Base-by-base conservation (phyloP, 192 early-diverging fungal genomes). In the Coemansia sp. region DNA sequence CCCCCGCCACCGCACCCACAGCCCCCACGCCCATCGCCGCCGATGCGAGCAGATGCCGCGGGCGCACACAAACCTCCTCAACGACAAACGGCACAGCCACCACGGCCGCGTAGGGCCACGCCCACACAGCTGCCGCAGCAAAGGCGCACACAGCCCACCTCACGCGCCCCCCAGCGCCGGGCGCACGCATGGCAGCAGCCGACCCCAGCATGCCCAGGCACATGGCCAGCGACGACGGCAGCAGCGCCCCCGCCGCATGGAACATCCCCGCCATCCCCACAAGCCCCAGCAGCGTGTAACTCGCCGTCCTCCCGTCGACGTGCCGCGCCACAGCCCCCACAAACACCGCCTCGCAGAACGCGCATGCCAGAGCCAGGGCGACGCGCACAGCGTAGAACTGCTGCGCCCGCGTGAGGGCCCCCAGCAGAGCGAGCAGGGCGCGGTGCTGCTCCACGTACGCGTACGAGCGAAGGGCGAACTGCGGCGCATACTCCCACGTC, bases 181-280 rank as follows among this genome's bases (percentile, higher is more conserved):
- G 88, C 9, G 85, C 78, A 7, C 69, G 57, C 27, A 99, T 84
- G 14, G 86, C 87, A 9, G 85, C 75, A 3, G 93, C 88, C 42
- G 89, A 88, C 2, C 93, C 94, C 37, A 96, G 66, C 64, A 89
- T 90, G 7, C 87, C 83, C n/a, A 86, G 73, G 66, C 88, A 90
- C 97, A 98, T 99, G 48, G 94, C 89, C 84, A 97, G 97, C 27
- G 93, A 87, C 11, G 95, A 95, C 0, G 97, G 97, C 35, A 99
- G 79, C 72, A 88, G 89, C 33, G 95, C 94, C 81, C 66, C 85
- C 0, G 91, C 86, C 9, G 94, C 78, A 60, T 93, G 92, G 73
- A 89, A 96, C 89, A 98, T 90, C 33, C 97, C 97, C 9, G 96
- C 90, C 71, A 89, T 87, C 31, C 86, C 80, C 5, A 89, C 48